Base-by-base conservation (phyloP, 108 stramenopile genomes). In the Chaetoceros muelleri region DNA sequence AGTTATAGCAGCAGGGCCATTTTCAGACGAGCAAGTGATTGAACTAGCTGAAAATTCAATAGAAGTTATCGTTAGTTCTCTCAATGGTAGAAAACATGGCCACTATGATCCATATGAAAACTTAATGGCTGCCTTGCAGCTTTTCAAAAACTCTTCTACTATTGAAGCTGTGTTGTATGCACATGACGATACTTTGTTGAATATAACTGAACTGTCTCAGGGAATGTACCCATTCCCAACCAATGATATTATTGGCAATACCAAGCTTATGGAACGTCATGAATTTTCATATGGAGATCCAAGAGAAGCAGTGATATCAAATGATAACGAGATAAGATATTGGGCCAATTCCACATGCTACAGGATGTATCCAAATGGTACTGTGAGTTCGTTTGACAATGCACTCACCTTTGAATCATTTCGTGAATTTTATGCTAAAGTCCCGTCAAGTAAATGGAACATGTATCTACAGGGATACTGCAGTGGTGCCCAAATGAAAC, bases 201-300 rank as follows among this genome's bases (percentile, higher is more conserved):
- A 49, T 49, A 7, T 49, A 24, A 49, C 48, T 7, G 48, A 49
- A 21, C 7, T n/a, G 23, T 16, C 48, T 16, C 48, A 49, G n/a
- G 48, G 48, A n/a, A 24, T 16, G 7, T 49, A 49, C 18, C 48
- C 48, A 7, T 49, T 49, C 23, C 48, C 48, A 49, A 23, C 48
- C 7, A 49, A 24, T 24, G 22, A 49, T 5, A 49, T 49, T 16
- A 40, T 49, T n/a, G 48, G 19, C n/a, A 24, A 7, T 7, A 49
- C 48, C 18, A 7, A 16, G 13, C 13, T 7, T 16, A 40, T 40
- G 5, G 13, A 40, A 40, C 5, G 8, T 5, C 13, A 40, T 40
- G 5, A 13, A 13, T 40, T 40, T 10, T 40, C 34, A 10, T 40
- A 40, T 40, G 34, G 13, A 10, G 34, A 40, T 13, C 34, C 34